Evolutionary conservation across 2,329 filamentous ascomycete genomes (phyloP), one percentile per base, ranked within the genome.

Genomic region (Stylonectria norvegica): DNA sequence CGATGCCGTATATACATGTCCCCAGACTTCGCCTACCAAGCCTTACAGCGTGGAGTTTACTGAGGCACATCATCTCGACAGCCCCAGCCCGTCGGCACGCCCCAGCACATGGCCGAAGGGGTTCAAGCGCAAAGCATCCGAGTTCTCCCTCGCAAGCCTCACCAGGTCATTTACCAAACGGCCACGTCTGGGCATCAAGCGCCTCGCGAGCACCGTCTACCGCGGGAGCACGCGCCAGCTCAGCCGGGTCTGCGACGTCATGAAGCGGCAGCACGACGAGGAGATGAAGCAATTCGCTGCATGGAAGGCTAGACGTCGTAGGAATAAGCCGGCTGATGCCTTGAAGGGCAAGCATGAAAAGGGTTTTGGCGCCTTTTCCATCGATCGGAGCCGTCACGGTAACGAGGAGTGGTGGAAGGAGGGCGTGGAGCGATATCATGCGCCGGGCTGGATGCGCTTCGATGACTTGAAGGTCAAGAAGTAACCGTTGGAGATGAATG

Each of bases 401-500:
- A 47, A 55, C 20, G 48, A 60, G 22, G 56, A 59, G 12, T 66
- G 64, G 63, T 67, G 65, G 65, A 56, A 49, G 33, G 61, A 62
- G 6, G 63, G 61, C 4, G 57, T 62, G 4, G 53, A 53, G 16
- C 59, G 52, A 41, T 67, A 60, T 39, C 56, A 52, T 14, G 59
- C 58, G 10, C 60, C 61, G 5, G 42, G 51, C 16, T 65, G 62
- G 60, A 60, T 63, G 51, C 42, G 48, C 23, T 63, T 65, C 48
- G 47, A 46, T 15, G 22, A 37, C 28, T 42, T 33, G 19, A 23
- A 27, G 32, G 23, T n/a, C 20, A n/a, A 22, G 37, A 35, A 17
- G 25, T 18, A 12, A 12, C 12, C 12, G 29, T 20, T 28, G 20
- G n/a, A 28, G 20, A 31, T 14, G 9, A 20, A 38, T 18, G n/a